Percentiles rank a stretch among this genome's conserved stretches.
Conservation (phyloP, 2,329 filamentous ascomycete genomes). For the Zymoseptoria tritici region DNA sequence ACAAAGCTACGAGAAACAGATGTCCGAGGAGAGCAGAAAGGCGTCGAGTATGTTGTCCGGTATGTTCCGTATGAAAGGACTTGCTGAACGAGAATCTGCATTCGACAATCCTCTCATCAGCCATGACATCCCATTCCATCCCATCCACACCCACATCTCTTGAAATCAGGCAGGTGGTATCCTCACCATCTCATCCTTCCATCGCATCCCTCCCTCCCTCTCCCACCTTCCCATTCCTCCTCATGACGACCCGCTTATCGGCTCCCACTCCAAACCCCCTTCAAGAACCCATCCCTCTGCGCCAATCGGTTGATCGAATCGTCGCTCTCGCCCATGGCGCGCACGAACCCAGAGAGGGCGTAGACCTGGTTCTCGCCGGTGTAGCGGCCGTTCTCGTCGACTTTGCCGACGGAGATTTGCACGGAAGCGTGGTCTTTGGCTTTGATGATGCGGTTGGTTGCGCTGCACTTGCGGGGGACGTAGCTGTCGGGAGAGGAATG, state of each 20-base stretch:
- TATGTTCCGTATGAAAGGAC: not conserved
- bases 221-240: conserved; percentile 7
- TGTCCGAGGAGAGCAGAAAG: not conserved
- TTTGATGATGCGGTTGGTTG: conserved; percentile 99
- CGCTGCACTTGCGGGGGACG: conserved; percentile 97
- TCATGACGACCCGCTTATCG: conserved; percentile 38
- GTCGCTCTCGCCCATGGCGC: conserved; percentile 95
- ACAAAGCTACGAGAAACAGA: not conserved
- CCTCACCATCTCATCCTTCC: conserved; percentile 1
- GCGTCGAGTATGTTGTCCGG: too few species aligned
- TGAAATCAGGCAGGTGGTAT: not conserved
- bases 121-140: conserved; percentile 1
- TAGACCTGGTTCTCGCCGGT: conserved; percentile 97
- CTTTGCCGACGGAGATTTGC: conserved; percentile 94
- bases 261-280: conserved; percentile 85
- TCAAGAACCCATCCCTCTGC: conserved; percentile 93
- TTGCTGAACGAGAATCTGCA: not conserved
- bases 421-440: conserved; percentile 99
- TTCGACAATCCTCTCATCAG: conserved; percentile 1
- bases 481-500: conserved; percentile 53
- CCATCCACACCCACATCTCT: conserved; percentile 1
- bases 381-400: conserved; percentile 97
- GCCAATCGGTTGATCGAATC: conserved; percentile 92
- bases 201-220: not conserved
- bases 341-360: conserved; percentile 94